Percentiles rank a stretch among this genome's conserved stretches.
phyloP scores from a whole-genome alignment of 2,329 filamentous ascomycete species.

The Grosmannia penicillata region DNA sequence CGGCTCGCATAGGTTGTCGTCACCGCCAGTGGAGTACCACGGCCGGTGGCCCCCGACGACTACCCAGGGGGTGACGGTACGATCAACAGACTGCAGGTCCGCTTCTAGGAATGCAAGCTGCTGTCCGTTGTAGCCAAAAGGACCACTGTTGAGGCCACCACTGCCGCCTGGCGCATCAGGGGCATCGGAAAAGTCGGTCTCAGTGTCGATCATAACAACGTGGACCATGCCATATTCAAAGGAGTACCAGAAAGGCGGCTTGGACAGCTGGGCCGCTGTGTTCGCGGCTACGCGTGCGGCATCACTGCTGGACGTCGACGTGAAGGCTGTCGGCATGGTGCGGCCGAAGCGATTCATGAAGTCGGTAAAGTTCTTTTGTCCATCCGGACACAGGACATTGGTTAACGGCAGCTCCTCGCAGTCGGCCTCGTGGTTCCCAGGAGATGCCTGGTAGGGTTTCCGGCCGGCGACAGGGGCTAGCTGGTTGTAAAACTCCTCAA shows the following conservation, averaged over 20 bases:
- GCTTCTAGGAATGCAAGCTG: conserved; percentile 39
- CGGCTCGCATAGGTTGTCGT: conserved; percentile 20
- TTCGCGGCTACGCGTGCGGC: conserved; percentile 27
- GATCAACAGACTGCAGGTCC: conserved; percentile 41
- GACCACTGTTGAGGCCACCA: conserved; percentile 27
- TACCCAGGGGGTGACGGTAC: conserved; percentile 37
- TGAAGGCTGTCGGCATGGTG: conserved; percentile 35
- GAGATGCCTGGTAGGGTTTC: conserved; percentile 40
- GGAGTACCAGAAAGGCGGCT: conserved; percentile 44
- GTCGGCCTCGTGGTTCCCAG: conserved; percentile 44
- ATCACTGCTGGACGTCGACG: conserved; percentile 28
- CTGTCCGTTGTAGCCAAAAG: conserved; percentile 31
- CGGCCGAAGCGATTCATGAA: conserved; percentile 39
- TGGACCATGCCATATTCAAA: conserved; percentile 46
- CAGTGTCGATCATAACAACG: conserved; percentile 38
- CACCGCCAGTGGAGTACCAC: conserved; percentile 28
- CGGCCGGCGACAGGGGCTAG: conserved; percentile 35
- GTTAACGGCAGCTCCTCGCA: conserved; percentile 28
- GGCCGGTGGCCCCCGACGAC: conserved; percentile 27
- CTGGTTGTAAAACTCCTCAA: conserved; percentile 66
- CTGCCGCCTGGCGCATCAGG: conserved; percentile 22
- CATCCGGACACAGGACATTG: conserved; percentile 26
- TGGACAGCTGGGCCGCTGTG: conserved; percentile 26
- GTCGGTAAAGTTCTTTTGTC: conserved; percentile 46
- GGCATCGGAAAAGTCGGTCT: conserved; percentile 38